phyloP scores from a whole-genome alignment of 139 green algal genomes.

The Penium margaritaceum region DNA sequence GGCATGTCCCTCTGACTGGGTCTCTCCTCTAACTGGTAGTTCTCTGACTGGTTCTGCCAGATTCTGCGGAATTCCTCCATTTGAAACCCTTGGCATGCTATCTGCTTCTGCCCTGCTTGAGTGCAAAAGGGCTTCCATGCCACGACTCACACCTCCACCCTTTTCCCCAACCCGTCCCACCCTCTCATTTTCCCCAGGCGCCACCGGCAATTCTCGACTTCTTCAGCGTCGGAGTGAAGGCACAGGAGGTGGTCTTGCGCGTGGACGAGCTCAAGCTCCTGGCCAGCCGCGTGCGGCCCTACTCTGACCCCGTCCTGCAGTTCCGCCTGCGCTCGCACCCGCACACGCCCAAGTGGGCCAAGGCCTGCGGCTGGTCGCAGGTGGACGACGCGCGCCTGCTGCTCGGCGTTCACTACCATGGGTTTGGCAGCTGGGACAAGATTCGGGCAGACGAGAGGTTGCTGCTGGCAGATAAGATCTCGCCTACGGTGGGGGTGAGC shows the following conservation, averaged over 20 bases:
- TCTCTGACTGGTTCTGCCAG: no score
- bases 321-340: constrained; percentile 57
- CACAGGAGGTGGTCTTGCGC: constrained; percentile 58
- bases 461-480: constrained; percentile 65
- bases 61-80: no score
- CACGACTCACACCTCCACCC: no score
- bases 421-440: constrained; percentile 71
- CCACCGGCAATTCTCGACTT: constrained; percentile 69
- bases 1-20: no score
- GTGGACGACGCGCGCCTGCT: constrained; percentile 75
- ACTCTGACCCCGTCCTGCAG: constrained; percentile 15
- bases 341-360: constrained; percentile 52
- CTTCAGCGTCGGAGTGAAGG: constrained; percentile 77
- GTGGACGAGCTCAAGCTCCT: constrained; percentile 48
- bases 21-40: no score
- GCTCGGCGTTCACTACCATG: constrained; percentile 66
- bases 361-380: constrained; percentile 57
- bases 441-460: constrained; percentile 65
- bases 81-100: no score
- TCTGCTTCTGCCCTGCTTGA: no score
- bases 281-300: constrained; percentile 29
- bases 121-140: no score
- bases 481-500: constrained; percentile 19
- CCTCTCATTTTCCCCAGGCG: background rate
- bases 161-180: no score